A percentile compares a stretch with the other conserved stretches of the same genome.
phyloP scores from a whole-genome alignment of 306 rosid genomes.

The Spatholobus suberectus region DNA sequence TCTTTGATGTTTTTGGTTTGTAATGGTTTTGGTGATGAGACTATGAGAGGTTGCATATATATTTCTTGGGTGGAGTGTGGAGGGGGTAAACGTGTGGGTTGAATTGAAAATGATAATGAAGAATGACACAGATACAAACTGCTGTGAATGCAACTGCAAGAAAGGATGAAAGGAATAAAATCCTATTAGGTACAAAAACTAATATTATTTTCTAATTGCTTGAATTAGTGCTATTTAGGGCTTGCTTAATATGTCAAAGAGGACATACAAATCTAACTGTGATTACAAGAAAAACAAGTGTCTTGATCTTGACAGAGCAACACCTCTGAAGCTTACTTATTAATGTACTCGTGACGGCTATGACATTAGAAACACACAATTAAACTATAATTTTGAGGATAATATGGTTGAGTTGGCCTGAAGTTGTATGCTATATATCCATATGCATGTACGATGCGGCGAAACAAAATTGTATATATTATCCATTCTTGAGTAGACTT shows the following conservation, averaged over 20 bases:
- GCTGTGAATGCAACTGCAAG: conserved; percentile 49
- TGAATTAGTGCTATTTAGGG: neutral
- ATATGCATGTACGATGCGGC: conserved; percentile 42
- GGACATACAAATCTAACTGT: neutral
- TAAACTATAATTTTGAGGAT: conserved; percentile 2
- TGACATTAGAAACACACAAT: conserved; percentile 12
- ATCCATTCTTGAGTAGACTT: conserved; percentile 34
- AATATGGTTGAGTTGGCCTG: conserved; percentile 36
- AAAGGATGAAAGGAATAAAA: conserved; percentile 35
- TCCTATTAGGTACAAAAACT: neutral
- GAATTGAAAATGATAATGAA: conserved; percentile 34
- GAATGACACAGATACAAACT: conserved; percentile 42
- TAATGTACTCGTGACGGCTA: conserved; percentile 38
- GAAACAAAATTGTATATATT: conserved; percentile 28
- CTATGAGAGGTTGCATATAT: neutral
- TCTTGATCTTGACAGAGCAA: neutral
- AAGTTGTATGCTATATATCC: conserved; percentile 40
- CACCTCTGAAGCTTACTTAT: neutral
- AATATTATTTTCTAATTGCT: neutral
- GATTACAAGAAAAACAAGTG: conserved; percentile 30
- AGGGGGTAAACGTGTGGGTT: conserved; percentile 36
- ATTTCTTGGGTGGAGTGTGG: conserved; percentile 33
- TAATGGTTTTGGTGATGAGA: neutral
- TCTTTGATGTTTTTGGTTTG: neutral
- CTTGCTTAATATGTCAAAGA: neutral